These are phyloP conservation scores for Backusella sp. DNA, from an alignment of 192 early-diverging fungal genomes.

Conservation along the genomic window DNA sequence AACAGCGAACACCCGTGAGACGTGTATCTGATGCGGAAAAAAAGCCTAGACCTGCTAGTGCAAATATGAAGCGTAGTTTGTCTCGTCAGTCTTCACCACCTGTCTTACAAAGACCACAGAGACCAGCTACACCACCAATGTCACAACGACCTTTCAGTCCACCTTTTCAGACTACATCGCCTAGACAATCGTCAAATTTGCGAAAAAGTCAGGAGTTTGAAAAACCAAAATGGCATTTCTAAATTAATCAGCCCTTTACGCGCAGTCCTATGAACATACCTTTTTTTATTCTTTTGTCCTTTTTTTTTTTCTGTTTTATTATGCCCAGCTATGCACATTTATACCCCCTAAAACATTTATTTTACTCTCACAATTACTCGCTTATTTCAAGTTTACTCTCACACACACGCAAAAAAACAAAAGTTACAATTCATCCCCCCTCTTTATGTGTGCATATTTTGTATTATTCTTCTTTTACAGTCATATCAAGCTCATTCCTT, in stretches of 20 bases:
- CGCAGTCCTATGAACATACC: neutral
- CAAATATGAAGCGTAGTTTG: conserved; percentile 5
- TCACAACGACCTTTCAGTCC: neutral
- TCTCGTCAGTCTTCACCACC: conserved; percentile 15
- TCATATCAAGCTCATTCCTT: conserved; percentile 2
- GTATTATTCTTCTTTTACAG: conserved; percentile 4
- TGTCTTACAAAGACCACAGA: neutral
- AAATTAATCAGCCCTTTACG: neutral
- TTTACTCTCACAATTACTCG: neutral
- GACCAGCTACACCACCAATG: neutral
- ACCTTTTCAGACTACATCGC: neutral
- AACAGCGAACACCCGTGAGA: neutral
- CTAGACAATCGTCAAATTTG: conserved; percentile 10
- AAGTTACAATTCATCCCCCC: neutral
- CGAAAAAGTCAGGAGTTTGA: conserved; percentile 7
- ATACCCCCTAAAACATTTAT: neutral
- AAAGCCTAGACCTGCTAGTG: neutral
- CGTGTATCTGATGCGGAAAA: conserved; percentile 2
- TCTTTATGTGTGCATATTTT: neutral
- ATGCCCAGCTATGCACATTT: conserved; percentile 9
- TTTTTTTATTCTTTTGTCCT: neutral
- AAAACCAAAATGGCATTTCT: conserved; percentile 20
- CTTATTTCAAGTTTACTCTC: neutral
- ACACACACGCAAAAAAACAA: neutral
- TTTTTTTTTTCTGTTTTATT: neutral